Evolutionary conservation across 495 filamentous ascomycete genomes (phyloP).

Genomic region (Xeromyces bisporus): DNA sequence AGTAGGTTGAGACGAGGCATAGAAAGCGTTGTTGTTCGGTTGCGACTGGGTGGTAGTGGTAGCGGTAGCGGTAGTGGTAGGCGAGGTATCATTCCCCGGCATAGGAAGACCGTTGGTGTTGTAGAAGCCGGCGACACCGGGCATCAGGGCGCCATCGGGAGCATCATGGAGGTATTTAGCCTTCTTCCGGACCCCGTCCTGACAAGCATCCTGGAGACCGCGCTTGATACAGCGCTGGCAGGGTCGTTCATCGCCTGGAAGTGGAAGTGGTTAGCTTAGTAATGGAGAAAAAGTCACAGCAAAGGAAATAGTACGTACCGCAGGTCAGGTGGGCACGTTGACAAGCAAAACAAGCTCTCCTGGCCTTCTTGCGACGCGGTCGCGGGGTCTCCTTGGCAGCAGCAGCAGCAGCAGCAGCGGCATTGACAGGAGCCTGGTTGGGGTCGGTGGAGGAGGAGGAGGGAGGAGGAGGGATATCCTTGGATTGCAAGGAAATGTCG

Average conservation of each 20-base stretch:
- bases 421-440: background rate
- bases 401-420: conserved; percentile 22
- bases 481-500: background rate
- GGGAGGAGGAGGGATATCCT: background rate
- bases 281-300: conserved; percentile 2
- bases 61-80: conserved; percentile 18
- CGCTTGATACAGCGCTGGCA: conserved; percentile 90
- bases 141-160: conserved; percentile 57
- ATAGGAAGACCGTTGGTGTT: conserved; percentile 14
- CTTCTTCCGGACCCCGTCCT: conserved; percentile 95
- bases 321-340: conserved; percentile 96
- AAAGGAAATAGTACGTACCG: conserved; percentile 41
- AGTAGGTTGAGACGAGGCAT: conserved; percentile 20
- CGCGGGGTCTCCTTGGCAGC: conserved; percentile 73
- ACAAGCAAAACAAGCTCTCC: conserved; percentile 89
- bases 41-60: conserved; percentile 11
- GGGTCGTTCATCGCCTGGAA: conserved; percentile 67
- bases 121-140: conserved; percentile 35
- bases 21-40: conserved; percentile 14
- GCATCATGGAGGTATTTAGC: conserved; percentile 98
- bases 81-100: conserved; percentile 17
- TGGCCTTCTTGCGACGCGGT: conserved; percentile 86
- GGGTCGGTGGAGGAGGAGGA: background rate
- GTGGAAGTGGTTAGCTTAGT: conserved; percentile 3
- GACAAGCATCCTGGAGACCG: conserved; percentile 72